Base-by-base conservation (phyloP, 1,139 yeast genomes). In the Pichia terricola region DNA sequence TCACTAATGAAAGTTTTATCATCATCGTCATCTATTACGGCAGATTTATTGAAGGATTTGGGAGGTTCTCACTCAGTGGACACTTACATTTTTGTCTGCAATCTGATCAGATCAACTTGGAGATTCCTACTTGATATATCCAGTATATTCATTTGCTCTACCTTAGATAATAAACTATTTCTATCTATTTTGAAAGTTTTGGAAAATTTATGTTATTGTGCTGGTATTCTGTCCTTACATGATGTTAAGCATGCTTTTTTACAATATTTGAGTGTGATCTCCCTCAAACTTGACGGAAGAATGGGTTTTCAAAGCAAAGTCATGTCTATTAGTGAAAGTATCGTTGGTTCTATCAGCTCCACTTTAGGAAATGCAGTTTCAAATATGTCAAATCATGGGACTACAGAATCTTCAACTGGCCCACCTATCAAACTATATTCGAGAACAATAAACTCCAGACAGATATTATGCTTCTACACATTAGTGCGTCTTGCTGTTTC, bases 181-280 rank as follows among this genome's bases (percentile, higher is more conserved):
- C 85, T 82, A 48, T 63, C 67, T 10, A 56, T 78, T 16, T 77
- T 88, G 2, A 68, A 95, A 40, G 75, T 94, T 0, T 68, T 85
- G 7, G 96, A 89, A 59, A 81, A 81, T 50, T 69, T 84, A 42
- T 76, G 94, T 4, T 96, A 88, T 57, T 78, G 91, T 0, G 72
- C 91, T 0, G 96, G 96, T 0, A 65, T 85, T n/a, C 63, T 88
- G 32, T 79, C 78, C 0, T 59, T 82, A 26, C 56, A 62, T 1
- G 65, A 66, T 0, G 69, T 81, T 11, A 66, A 94, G 43, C 84
- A 85, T 56, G 73, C 76, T 3, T 71, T 84, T 39, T 62, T 88
- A 41, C 55, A 64, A 26, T 63, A 82, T 28, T 69, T 89, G 47
- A 76, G 88, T 0, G 65, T 67, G 37, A 74, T 77, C 22, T 70